Evolutionary conservation across 129 eudicot genomes (phyloP), one percentile per base, ranked within the genome.

Genomic region (Helianthus annuus): DNA sequence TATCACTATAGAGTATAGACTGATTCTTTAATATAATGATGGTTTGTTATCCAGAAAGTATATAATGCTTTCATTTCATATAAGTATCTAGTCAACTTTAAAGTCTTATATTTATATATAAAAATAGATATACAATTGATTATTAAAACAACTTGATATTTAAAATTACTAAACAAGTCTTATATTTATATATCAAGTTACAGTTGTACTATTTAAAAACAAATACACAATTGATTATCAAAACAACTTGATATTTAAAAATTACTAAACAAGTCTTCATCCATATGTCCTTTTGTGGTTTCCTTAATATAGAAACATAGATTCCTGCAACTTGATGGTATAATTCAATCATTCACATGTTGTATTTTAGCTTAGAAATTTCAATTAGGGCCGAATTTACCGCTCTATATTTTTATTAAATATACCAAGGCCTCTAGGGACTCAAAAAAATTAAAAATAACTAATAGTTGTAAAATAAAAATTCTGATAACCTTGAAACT

Each of bases 341-440:
- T 55, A 55, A 55, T 55, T 55, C 61, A 55, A 10, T 55, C 36
- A 10, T 55, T 11, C 61, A 60, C 66, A 32, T 60, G 66, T 11
- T 60, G 54, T 55, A 36, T 67, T 53, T 57, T 22, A 3, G 32
- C 14, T 55, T 55, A 17, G 2, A 7, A 42, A 7, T 7, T 7
- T 42, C 46, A 42, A 42, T 42, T 7, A 42, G 46, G 45, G 1
- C 46, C 46, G 10, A 7, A 7, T 42, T 42, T 42, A 42, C 46
- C 46, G 46, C 46, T 42, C 11, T 42, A 40, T 40, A 42, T 42
- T 42, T 42, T 42, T 42, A 42, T 7, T 6, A 40, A 40, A 40
- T 5, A 40, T 1, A 5, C 9, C 8, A 40, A 40, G 45, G 45
- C 45, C 45, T 40, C 45, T 40, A 40, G 45, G 45, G 45, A 1